Conservation (phyloP, 2,329 filamentous ascomycete species). For the Alternaria arborescens region DNA sequence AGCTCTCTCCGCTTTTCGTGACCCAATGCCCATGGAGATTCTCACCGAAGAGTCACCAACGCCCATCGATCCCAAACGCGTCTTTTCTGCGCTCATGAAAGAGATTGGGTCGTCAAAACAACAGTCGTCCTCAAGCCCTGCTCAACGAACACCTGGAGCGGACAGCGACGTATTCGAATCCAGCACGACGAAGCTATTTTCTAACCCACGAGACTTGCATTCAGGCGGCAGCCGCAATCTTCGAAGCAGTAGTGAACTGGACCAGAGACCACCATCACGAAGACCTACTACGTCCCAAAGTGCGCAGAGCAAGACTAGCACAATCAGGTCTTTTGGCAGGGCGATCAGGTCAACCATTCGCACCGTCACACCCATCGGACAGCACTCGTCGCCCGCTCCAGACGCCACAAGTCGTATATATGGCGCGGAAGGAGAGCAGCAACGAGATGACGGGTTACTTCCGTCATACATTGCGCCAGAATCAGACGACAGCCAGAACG, state of each 20-base stretch:
- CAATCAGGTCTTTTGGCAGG: constrained; percentile 38
- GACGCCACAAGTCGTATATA: constrained; percentile 16
- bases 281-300: constrained; percentile 23
- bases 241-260: constrained; percentile 14
- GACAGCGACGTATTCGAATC: constrained; percentile 42
- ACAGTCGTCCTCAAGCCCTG: neutral
- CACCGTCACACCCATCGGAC: constrained; percentile 45
- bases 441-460: constrained; percentile 15
- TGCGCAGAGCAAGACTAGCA: constrained; percentile 35
- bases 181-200: constrained; percentile 29
- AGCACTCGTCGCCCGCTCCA: constrained; percentile 12
- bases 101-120: constrained; percentile 40
- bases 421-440: constrained; percentile 17
- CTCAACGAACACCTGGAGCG: constrained; percentile 23
- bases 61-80: constrained; percentile 44
- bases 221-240: constrained; percentile 24
- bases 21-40: constrained; percentile 44
- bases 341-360: constrained; percentile 50
- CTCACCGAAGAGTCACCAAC: constrained; percentile 35
- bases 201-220: constrained; percentile 14
- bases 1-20: constrained; percentile 38
- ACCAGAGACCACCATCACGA: constrained; percentile 19
- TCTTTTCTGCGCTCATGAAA: constrained; percentile 49
- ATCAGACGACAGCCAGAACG: neutral
- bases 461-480: constrained; percentile 12